These are phyloP conservation scores for Mortierella hygrophila DNA, from an alignment of 192 early-diverging fungal species.

Conservation along the genomic window DNA sequence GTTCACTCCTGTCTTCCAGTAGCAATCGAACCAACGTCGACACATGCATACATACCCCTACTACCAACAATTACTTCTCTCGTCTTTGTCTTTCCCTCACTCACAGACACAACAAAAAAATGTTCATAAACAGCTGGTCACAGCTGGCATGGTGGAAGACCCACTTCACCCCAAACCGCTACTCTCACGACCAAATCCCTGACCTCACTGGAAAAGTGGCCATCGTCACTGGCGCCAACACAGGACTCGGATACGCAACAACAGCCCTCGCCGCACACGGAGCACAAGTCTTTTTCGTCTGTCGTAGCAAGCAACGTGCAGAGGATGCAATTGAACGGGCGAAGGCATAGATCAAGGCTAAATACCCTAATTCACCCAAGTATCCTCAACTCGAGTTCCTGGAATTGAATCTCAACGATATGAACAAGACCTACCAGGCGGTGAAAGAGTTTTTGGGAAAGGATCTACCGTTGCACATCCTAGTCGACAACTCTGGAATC, in stretches of 20 bases:
- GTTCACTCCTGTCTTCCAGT: no score
- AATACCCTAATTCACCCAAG: slow-evolving; percentile 2
- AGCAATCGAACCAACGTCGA: no score
- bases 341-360: slow-evolving; percentile 32
- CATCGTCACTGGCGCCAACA: slow-evolving; percentile 62
- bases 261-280: slow-evolving; percentile 23
- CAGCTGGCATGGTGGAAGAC: slow-evolving; percentile 1
- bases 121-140: neutral
- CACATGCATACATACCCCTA: no score
- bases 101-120: neutral
- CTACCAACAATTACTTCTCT: no score
- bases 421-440: slow-evolving; percentile 9
- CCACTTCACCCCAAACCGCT: neutral
- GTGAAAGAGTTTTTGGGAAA: slow-evolving; percentile 48
- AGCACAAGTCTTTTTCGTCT: slow-evolving; percentile 34
- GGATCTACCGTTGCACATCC: slow-evolving; percentile 60
- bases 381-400: slow-evolving; percentile 25
- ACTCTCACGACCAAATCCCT: slow-evolving; percentile 37
- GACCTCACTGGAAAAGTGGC: slow-evolving; percentile 57
- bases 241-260: slow-evolving; percentile 50
- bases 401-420: slow-evolving; percentile 22
- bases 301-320: slow-evolving; percentile 18
- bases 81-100: neutral
- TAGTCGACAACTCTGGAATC: slow-evolving; percentile 54
- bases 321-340: slow-evolving; percentile 20